Evolutionary conservation across 352 stramenopile species (phyloP).

Genomic region (Pseudoperonospora humuli): DNA sequence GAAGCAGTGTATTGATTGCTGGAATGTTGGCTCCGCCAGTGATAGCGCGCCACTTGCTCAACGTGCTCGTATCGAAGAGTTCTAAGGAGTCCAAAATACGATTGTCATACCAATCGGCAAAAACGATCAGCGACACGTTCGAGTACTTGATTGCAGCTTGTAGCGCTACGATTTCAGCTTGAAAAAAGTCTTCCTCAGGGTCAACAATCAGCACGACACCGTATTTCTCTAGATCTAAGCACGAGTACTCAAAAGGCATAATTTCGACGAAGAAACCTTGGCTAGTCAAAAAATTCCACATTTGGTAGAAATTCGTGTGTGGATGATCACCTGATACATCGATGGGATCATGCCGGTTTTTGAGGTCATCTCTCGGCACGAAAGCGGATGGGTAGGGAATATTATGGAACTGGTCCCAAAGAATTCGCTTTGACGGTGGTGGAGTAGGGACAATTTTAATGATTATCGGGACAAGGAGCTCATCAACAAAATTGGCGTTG

Average conservation of each 20-base stretch:
- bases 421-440: constrained; percentile 37
- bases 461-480: constrained; percentile 37
- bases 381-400: constrained; percentile 82
- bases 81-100: constrained; percentile 46
- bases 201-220: constrained; percentile 77
- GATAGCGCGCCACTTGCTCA: constrained; percentile 73
- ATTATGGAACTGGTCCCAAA: constrained; percentile 88
- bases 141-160: constrained; percentile 52
- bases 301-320: constrained; percentile 82
- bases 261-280: constrained; percentile 78
- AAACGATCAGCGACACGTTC: constrained; percentile 64
- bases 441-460: constrained; percentile 48
- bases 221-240: constrained; percentile 57
- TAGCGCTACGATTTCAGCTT: constrained; percentile 51
- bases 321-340: constrained; percentile 73
- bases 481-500: constrained; percentile 28
- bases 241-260: constrained; percentile 70
- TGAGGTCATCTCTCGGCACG: constrained; percentile 67
- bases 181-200: constrained; percentile 72
- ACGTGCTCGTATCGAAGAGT: constrained; percentile 78
- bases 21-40: constrained; percentile 72
- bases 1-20: constrained; percentile 56
- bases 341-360: constrained; percentile 54
- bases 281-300: constrained; percentile 64
- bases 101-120: constrained; percentile 79